phyloP scores from a whole-genome alignment of 768 basidiomycete species.

The Xerocomus spinulosus region DNA sequence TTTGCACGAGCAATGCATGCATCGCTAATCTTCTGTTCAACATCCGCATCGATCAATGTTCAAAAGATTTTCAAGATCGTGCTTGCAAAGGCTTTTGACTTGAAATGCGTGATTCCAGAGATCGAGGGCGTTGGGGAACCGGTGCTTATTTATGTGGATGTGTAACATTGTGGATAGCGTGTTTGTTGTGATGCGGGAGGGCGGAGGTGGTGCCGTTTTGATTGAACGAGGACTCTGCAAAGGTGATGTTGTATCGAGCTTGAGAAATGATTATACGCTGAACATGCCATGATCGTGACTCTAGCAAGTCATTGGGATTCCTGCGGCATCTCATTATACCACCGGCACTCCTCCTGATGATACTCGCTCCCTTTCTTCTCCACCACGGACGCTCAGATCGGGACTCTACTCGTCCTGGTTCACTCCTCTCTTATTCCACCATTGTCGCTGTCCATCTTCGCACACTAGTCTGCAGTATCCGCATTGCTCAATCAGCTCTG shows the following conservation, averaged over 20 bases:
- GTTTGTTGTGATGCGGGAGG: slow-evolving; percentile 17
- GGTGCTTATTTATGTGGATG: slow-evolving; percentile 86
- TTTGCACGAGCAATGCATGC: slow-evolving; percentile 99
- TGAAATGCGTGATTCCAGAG: slow-evolving; percentile 98
- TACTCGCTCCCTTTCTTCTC: slow-evolving; percentile 8
- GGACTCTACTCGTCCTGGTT: slow-evolving; percentile 17
- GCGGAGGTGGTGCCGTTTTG: slow-evolving; percentile 12
- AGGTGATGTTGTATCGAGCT: slow-evolving; percentile 29
- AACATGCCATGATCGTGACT: slow-evolving; percentile 15
- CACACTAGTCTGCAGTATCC: slow-evolving; percentile 21
- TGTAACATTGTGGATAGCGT: slow-evolving; percentile 31
- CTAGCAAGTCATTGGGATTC: slow-evolving; percentile 17
- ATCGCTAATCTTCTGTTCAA: slow-evolving; percentile 98
- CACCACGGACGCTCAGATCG: slow-evolving; percentile 16
- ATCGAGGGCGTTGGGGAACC: slow-evolving; percentile 97
- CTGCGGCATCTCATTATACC: slow-evolving; percentile 21
- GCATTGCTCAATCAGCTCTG: slow-evolving; percentile 20
- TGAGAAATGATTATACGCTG: slow-evolving; percentile 12
- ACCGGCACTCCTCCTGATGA: slow-evolving; percentile 7
- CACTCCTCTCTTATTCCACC: slow-evolving; percentile 14
- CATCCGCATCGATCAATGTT: slow-evolving; percentile 97
- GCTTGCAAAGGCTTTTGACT: slow-evolving; percentile 93
- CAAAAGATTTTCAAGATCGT: slow-evolving; percentile 99
- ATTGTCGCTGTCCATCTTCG: slow-evolving; percentile 25
- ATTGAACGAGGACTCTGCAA: slow-evolving; percentile 12